These are phyloP conservation scores for Sarocladium kiliense DNA, from an alignment of 2,329 filamentous ascomycete genomes.

Conservation along the genomic window DNA sequence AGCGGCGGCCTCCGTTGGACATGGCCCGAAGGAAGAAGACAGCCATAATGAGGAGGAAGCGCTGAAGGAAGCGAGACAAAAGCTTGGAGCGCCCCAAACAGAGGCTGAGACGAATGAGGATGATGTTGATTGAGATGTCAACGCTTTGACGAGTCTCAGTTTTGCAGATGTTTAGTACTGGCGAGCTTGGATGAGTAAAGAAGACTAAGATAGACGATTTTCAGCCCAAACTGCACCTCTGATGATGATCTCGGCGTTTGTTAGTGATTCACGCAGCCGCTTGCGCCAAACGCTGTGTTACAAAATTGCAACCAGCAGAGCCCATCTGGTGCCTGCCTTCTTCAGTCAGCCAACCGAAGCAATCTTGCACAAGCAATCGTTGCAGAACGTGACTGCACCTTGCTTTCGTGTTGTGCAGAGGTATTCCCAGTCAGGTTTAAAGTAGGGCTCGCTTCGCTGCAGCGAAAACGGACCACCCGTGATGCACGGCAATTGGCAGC, in stretches of 20 bases:
- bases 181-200: not conserved
- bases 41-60: constrained; percentile 28
- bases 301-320: not conserved
- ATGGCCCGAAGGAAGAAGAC: constrained; percentile 12
- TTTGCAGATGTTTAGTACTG: not conserved
- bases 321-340: not conserved
- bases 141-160: no score
- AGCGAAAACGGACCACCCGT: not conserved
- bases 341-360: not conserved
- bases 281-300: not conserved
- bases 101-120: constrained; percentile 27
- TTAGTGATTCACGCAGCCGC: not conserved
- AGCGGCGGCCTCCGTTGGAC: constrained; percentile 11
- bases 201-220: not conserved
- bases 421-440: no score
- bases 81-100: constrained; percentile 23
- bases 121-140: constrained; percentile 35
- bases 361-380: not conserved
- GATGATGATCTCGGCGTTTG: not conserved
- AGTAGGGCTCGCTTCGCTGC: not conserved
- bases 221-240: not conserved
- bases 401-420: not conserved
- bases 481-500: constrained; percentile 3
- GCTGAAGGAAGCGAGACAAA: constrained; percentile 33
- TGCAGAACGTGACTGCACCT: not conserved